A percentile compares a stretch with the other conserved stretches of the same genome.
Conservation (phyloP, 768 basidiomycete genomes). For the Pleurotus citrinopileatus region DNA sequence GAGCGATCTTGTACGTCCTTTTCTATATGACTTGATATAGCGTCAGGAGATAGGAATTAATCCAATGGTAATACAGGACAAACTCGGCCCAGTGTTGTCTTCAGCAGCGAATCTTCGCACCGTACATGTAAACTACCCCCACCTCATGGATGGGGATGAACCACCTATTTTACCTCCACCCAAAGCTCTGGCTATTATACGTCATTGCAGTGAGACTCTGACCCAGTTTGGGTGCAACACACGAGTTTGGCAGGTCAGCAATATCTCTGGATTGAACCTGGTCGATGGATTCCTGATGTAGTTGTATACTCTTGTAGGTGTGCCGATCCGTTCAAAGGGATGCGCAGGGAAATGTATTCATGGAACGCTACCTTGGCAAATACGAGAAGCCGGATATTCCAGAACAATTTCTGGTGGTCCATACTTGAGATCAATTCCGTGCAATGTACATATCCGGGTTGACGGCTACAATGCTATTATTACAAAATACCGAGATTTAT, state of each 20-base stretch:
- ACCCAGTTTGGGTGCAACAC: constrained; percentile 67
- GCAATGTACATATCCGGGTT: not conserved
- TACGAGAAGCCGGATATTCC: constrained; percentile 70
- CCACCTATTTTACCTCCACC: constrained; percentile 27
- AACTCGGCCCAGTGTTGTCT: constrained; percentile 39
- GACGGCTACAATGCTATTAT: not conserved
- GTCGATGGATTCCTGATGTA: not conserved
- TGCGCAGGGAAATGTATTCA: constrained; percentile 35
- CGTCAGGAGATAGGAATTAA: not conserved
- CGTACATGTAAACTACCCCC: constrained; percentile 59
- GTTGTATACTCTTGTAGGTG: constrained; percentile 35
- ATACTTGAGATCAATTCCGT: constrained; percentile 32
- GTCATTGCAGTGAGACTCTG: constrained; percentile 48
- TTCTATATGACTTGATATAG: no score
- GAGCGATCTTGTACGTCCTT: constrained; percentile 39
- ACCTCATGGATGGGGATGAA: constrained; percentile 24
- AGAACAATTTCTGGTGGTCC: constrained; percentile 69
- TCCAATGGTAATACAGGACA: constrained; percentile 27
- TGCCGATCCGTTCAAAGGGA: constrained; percentile 32
- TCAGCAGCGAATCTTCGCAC: constrained; percentile 45
- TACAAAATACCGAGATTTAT: not conserved
- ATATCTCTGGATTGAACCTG: constrained; percentile 3
- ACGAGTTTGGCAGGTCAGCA: constrained; percentile 64
- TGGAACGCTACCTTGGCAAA: constrained; percentile 37
- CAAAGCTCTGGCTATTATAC: constrained; percentile 43